Evolutionary conservation across 2,329 filamentous ascomycete species (phyloP).

Genomic region (Cladosporium phlei): DNA sequence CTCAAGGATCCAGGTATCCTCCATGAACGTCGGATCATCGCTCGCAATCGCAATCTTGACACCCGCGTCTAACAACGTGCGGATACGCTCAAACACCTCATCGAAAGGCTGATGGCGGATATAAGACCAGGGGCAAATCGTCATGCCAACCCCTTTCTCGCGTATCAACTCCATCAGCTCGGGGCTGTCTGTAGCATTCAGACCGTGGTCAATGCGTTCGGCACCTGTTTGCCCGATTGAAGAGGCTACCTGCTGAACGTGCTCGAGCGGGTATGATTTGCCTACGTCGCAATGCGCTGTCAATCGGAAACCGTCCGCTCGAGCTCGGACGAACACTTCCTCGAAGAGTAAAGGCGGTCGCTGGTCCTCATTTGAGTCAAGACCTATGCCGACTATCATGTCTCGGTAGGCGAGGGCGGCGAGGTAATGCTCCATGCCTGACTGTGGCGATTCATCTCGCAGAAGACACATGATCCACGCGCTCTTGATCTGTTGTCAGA

Average conservation of each 20-base stretch:
- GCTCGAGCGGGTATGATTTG: slow-evolving; percentile 44
- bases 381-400: slow-evolving; percentile 44
- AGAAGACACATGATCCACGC: slow-evolving; percentile 43
- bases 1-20: slow-evolving; percentile 47
- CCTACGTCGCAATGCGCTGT: slow-evolving; percentile 51
- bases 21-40: slow-evolving; percentile 49
- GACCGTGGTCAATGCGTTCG: slow-evolving; percentile 42
- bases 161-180: slow-evolving; percentile 33
- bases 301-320: slow-evolving; percentile 40
- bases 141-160: slow-evolving; percentile 36
- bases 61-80: slow-evolving; percentile 40
- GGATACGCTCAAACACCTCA: slow-evolving; percentile 43
- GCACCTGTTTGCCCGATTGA: slow-evolving; percentile 29
- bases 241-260: slow-evolving; percentile 37
- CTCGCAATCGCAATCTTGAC: slow-evolving; percentile 47
- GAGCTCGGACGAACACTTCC: slow-evolving; percentile 35
- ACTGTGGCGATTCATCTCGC: slow-evolving; percentile 37
- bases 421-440: slow-evolving; percentile 38
- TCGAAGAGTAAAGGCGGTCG: slow-evolving; percentile 45
- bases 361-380: slow-evolving; percentile 46
- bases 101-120: slow-evolving; percentile 41
- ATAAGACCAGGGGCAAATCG: slow-evolving; percentile 41
- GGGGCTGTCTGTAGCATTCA: slow-evolving; percentile 35
- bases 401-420: slow-evolving; percentile 39
- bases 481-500: slow-evolving; percentile 10